phyloP scores from a whole-genome alignment of 768 basidiomycete species.

The Lentinula sp. region DNA sequence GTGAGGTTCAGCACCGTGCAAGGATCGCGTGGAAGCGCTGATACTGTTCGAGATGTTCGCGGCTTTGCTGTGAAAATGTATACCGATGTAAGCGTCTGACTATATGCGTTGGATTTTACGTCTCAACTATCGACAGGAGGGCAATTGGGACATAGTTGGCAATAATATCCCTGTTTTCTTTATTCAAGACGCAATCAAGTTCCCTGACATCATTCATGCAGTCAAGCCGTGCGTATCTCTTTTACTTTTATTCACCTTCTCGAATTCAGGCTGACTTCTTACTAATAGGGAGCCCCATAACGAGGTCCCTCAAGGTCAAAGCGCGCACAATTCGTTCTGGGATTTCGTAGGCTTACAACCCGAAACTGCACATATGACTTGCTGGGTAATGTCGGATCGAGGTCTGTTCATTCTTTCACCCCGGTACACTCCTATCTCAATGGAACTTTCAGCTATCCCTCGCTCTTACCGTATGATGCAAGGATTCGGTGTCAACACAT shows the following conservation, averaged over 20 bases:
- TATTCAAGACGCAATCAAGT: constrained; percentile 78
- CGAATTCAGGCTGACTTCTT: too few relatives aligned
- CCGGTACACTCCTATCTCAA: too few relatives aligned
- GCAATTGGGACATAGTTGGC: constrained; percentile 82
- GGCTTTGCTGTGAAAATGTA: constrained; percentile 86
- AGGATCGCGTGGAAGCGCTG: constrained; percentile 75
- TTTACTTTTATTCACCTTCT: too few relatives aligned
- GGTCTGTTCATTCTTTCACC: constrained; percentile 15
- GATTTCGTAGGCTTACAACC: constrained; percentile 72
- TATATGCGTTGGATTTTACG: neutral
- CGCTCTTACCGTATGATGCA: constrained; percentile 88
- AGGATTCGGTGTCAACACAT: constrained; percentile 86
- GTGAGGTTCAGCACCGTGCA: constrained; percentile 84
- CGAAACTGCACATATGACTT: constrained; percentile 69
- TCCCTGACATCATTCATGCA: constrained; percentile 81
- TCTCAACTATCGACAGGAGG: neutral
- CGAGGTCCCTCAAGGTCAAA: constrained; percentile 66
- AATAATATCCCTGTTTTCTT: constrained; percentile 82
- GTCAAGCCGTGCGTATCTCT: constrained; percentile 46
- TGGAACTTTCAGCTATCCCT: constrained; percentile 46
- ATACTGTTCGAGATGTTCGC: constrained; percentile 78
- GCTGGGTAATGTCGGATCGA: constrained; percentile 86
- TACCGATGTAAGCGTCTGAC: constrained; percentile 58
- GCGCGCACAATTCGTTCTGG: constrained; percentile 84
- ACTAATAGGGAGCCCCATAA: constrained; percentile 57